Base-by-base conservation (phyloP, 176 grass and related monocot genomes). In the Lolium perenne region DNA sequence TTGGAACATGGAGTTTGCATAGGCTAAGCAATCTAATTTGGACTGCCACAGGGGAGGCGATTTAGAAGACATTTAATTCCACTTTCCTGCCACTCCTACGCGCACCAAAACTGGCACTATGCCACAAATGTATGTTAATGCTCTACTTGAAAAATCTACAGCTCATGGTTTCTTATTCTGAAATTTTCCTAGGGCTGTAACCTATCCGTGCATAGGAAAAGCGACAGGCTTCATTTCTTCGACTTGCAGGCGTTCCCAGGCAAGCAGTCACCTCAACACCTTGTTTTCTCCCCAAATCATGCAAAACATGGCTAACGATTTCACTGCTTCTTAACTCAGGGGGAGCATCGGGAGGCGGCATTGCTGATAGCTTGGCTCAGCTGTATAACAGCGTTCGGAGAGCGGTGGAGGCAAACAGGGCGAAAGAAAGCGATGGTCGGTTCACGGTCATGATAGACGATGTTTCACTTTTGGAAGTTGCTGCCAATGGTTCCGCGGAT, bases 401-500 rank as follows among this genome's bases (percentile, higher is more conserved):
- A 74, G 77, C 55, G 62, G 83, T 89, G 46, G 87, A 93, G 71
- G 85, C 82, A 85, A 72, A 49, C 41, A 86, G 49, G 80, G 56
- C 58, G 4, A 77, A 51, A 55, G 72, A 94, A 81, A 92, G 77
- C 35, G 58, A 62, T 25, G 41, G 87, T 26, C 80, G 71, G 10
- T 80, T 91, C 62, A 91, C 78, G 23, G 22, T 97, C 23, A 75
- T 99, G 56, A 93, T 99, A 71, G 94, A 99, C 45, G 92, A 99
- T 47, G 10, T 93, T 79, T 97, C 97, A 12, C 85, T 96, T 7
- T 80, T 99, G 77, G 97, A 99, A 93, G 90, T 99, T 62, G 90
- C 87, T 14, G 86, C 89, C 26, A 26, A 69, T 80, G 97, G 94
- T 84, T 99, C 94, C 18, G 58, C 73, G 62, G 82, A 87, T 6